Conservation (phyloP, 805 yeast genomes). For the Candida dajiaensis region DNA sequence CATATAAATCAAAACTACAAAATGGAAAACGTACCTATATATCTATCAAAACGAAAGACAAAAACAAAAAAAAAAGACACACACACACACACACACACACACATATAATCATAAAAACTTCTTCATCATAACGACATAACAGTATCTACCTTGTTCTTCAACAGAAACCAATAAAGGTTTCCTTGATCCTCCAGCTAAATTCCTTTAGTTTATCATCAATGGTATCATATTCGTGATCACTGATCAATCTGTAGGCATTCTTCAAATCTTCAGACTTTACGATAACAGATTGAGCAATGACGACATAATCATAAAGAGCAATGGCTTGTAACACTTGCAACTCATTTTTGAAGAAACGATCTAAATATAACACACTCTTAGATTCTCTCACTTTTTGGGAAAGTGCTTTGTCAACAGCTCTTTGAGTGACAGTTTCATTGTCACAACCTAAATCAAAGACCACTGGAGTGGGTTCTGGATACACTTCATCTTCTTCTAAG, state of each 20-base stretch:
- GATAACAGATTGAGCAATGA: constrained; percentile 1
- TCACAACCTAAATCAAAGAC: constrained; percentile 17
- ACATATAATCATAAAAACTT: background rate
- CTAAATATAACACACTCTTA: constrained; percentile 18
- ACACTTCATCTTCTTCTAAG: constrained; percentile 6
- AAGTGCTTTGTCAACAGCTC: constrained; percentile 12
- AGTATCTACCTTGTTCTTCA: background rate
- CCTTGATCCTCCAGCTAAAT: constrained; percentile 8
- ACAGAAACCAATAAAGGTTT: constrained; percentile 2
- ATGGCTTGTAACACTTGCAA: constrained; percentile 29
- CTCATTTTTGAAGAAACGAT: constrained; percentile 26
- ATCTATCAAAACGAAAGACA: background rate
- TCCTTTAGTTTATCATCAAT: constrained; percentile 3
- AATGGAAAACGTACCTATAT: background rate
- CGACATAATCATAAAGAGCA: constrained; percentile 21
- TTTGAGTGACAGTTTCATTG: constrained; percentile 12
- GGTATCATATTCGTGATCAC: constrained; percentile 5
- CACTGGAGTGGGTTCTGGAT: constrained; percentile 6
- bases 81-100: too few relatives aligned
- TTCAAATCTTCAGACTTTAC: constrained; percentile 3
- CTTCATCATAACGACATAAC: background rate
- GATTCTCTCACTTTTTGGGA: constrained; percentile 19
- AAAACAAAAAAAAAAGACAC: too few relatives aligned
- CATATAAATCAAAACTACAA: background rate
- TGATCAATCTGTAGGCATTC: constrained; percentile 5